Base-by-base conservation (phyloP, 1,284 basidiomycete species). In the Cystobasidium pallidum region DNA sequence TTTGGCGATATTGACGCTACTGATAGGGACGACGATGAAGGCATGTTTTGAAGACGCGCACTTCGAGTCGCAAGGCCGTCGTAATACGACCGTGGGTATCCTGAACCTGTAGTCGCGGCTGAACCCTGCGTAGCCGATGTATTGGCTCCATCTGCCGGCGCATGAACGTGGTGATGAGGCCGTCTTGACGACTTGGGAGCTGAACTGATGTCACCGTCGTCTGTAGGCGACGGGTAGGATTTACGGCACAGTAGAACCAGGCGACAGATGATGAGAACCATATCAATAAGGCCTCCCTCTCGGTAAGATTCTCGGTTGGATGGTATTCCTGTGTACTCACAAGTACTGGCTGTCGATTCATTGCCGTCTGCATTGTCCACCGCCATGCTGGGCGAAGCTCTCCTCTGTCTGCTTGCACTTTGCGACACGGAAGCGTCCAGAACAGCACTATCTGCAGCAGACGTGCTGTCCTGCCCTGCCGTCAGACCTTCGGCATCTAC, bases 141-240 rank as follows among this genome's bases (percentile, higher is more conserved):
- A 19, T 45, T 30, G 30, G 47, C 32, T 19, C 58, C 36, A 34
- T 59, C 59, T 63, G 59, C 68, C 4, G 58, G 24, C 8, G 67
- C 47, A 43, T 63, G 59, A 36, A 59, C 49, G 39, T 71, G 68
- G 32, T 71, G 68, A 24, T 68, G 66, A 43, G 45, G 47, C 32
- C 68, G 54, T 43, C 68, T 52, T 30, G 68, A 71, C 17, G 68
- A 71, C 24, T 55, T 52, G 7, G 68, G 68, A 24, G 68, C 68
- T 24, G 68, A 71, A 57, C 68, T 71, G 47, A 71, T 58, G 68
- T 71, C 68, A 59, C 68, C 68, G 61, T 71, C 68, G 30, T 71
- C 68, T 71, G 30, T 45, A 24, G 4, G 21, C n/a, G n/a, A n/a
- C n/a, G n/a, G n/a, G n/a, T n/a, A n/a, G n/a, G n/a, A n/a, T n/a